Evolutionary conservation across 2,329 filamentous ascomycete species (phyloP), one percentile per base, ranked within the genome.

Genomic region (Bimuria novae-zelandiae): DNA sequence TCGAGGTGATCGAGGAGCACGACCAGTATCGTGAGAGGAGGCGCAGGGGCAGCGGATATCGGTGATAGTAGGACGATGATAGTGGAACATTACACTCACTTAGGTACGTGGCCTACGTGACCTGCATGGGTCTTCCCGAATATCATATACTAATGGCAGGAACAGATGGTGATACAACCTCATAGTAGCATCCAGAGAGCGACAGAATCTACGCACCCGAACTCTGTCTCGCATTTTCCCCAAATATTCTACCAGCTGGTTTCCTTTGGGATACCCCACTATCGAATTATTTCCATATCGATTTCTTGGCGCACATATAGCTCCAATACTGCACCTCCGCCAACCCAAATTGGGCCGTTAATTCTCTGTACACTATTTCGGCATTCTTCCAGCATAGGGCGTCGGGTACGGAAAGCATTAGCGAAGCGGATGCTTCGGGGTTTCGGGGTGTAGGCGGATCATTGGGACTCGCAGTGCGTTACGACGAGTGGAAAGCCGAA

Each of bases 1-100:
- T 84, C 2, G 81, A 84, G 68, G 82, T 85, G 7, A 78, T 82
- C 53, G 83, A 85, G 68, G 82, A 84, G 68, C 76, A 80, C 49
- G 79, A 78, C 4, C 71, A 73, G 16, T 73, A 78, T 35, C 67
- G 69, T 6, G 58, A 59, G 52, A 65, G 59, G 54, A 73, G 71
- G 48, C 68, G 75, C 49, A 71, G 72, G 52, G 68, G 65, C 23
- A 63, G 75, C 49, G 76, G 77, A 12, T 82, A 81, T 65, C 77
- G 80, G 72, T 80, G 65, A 75, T 79, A 81, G 22, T 50, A 45
- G 29, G 17, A 10, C 27, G 10, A 42, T 11, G 22, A 16, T 22
- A 6, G 4, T 14, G 14, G 10, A 5, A 10, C n/a, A 21, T 22
- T 12, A 10, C n/a, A 14, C 29, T 33, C 17, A 14, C 29, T 33